phyloP scores from a whole-genome alignment of 306 rosid genomes.

The Quercus dentata region DNA sequence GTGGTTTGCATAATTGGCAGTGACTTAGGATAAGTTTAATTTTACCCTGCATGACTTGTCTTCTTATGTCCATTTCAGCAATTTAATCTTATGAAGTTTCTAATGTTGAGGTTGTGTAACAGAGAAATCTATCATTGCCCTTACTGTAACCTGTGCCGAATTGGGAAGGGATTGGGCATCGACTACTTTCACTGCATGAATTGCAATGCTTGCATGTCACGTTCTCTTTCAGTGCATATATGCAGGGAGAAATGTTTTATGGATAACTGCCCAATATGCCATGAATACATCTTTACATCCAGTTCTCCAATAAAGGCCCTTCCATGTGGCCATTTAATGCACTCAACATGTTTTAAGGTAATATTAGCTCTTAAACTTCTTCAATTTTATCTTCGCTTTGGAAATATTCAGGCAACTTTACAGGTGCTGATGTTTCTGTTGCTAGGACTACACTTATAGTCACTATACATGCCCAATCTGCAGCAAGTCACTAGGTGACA shows the following conservation, averaged over 20 bases:
- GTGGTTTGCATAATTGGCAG: neutral
- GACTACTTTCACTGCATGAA: conserved; percentile 96
- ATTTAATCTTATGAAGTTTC: conserved; percentile 21
- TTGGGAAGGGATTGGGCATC: conserved; percentile 91
- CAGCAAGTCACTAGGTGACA: conserved; percentile 92
- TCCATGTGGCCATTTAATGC: conserved; percentile 93
- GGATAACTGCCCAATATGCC: conserved; percentile 94
- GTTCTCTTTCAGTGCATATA: conserved; percentile 56
- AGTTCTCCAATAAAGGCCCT: conserved; percentile 75
- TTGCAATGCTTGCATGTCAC: conserved; percentile 95
- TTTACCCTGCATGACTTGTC: conserved; percentile 7
- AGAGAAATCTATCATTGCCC: conserved; percentile 98
- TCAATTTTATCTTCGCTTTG: neutral
- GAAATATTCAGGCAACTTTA: conserved; percentile 23
- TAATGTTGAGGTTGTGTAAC: conserved; percentile 32
- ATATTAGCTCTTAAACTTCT: neutral
- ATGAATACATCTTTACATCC: conserved; percentile 87
- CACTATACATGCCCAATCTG: conserved; percentile 90
- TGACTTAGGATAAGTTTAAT: neutral
- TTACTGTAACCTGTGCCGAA: conserved; percentile 88
- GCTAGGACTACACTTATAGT: conserved; percentile 72
- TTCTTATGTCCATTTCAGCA: conserved; percentile 4
- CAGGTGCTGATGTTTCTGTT: conserved; percentile 31
- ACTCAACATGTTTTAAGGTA: conserved; percentile 89
- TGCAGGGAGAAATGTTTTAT: conserved; percentile 87